A percentile compares a stretch with the other conserved stretches of the same genome.
These are phyloP conservation scores for Diplodia corticola DNA, from an alignment of 2,329 filamentous ascomycete genomes.

Conservation along the genomic window DNA sequence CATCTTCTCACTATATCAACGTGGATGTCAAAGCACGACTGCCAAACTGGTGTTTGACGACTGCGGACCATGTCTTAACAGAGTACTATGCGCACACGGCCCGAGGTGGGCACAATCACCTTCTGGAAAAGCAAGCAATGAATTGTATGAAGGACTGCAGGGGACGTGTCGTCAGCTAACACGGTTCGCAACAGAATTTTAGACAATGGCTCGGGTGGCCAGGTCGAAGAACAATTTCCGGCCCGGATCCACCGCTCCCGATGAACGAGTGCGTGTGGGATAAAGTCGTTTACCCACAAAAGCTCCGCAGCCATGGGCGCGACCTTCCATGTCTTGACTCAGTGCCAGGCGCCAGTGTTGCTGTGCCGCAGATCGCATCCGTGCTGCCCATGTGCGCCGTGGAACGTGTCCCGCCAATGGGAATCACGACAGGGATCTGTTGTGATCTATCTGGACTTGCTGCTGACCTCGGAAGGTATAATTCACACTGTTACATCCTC, in stretches of 20 bases:
- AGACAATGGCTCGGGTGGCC: neutral
- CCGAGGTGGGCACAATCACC: neutral
- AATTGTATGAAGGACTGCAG: neutral
- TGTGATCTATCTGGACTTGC: neutral
- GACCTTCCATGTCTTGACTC: constrained; percentile 1
- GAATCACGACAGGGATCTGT: neutral
- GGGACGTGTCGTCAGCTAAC: neutral
- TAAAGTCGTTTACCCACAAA: constrained; percentile 3
- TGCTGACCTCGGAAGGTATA: constrained; percentile 5
- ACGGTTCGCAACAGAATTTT: neutral
- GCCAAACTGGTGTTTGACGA: neutral
- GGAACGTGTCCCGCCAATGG: neutral
- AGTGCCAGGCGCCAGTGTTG: neutral
- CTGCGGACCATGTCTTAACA: neutral
- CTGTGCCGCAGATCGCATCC: constrained; percentile 17
- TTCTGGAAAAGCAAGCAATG: neutral
- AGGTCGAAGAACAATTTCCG: neutral
- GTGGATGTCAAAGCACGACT: neutral
- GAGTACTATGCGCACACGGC: neutral
- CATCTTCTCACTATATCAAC: neutral
- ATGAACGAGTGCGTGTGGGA: neutral
- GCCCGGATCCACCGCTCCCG: neutral
- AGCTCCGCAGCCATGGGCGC: neutral
- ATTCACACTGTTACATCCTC: neutral
- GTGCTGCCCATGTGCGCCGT: constrained; percentile 2